A percentile compares a stretch with the other conserved stretches of the same genome.
These are phyloP conservation scores for Epichloe amarillans DNA, from an alignment of 2,329 filamentous ascomycete species.

Conservation along the genomic window DNA sequence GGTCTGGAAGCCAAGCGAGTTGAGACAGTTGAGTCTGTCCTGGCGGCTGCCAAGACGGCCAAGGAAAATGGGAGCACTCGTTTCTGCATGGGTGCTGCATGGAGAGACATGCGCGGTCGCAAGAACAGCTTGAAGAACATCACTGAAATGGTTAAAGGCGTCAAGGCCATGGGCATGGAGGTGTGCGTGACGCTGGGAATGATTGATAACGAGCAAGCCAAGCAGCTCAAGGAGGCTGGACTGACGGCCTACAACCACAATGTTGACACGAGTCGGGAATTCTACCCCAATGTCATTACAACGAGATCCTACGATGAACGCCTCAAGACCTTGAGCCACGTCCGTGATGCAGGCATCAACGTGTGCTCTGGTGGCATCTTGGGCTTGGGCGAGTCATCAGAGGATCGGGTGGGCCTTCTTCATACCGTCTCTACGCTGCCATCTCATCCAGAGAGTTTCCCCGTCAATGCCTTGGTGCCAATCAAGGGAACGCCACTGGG, in stretches of 20 bases:
- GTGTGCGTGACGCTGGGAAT: constrained; percentile 88
- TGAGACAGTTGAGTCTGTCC: constrained; percentile 65
- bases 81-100: constrained; percentile 92
- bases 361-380: constrained; percentile 86
- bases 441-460: constrained; percentile 76
- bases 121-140: constrained; percentile 75
- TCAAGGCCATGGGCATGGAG: constrained; percentile 75
- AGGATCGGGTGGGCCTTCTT: constrained; percentile 71
- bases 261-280: constrained; percentile 78
- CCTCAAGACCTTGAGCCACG: constrained; percentile 63
- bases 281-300: constrained; percentile 76
- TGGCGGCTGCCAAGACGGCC: constrained; percentile 63
- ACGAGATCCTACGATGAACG: constrained; percentile 82
- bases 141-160: constrained; percentile 72
- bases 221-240: constrained; percentile 69
- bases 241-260: constrained; percentile 93
- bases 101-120: constrained; percentile 86
- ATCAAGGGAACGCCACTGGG: constrained; percentile 83
- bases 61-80: constrained; percentile 76
- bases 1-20: constrained; percentile 71
- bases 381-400: constrained; percentile 65
- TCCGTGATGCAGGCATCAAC: constrained; percentile 75
- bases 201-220: constrained; percentile 71
- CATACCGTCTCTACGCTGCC: constrained; percentile 73
- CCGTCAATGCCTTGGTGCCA: constrained; percentile 80